These are phyloP conservation scores for Pyrenula massariospora DNA, from an alignment of 495 filamentous ascomycete genomes.

Conservation along the genomic window DNA sequence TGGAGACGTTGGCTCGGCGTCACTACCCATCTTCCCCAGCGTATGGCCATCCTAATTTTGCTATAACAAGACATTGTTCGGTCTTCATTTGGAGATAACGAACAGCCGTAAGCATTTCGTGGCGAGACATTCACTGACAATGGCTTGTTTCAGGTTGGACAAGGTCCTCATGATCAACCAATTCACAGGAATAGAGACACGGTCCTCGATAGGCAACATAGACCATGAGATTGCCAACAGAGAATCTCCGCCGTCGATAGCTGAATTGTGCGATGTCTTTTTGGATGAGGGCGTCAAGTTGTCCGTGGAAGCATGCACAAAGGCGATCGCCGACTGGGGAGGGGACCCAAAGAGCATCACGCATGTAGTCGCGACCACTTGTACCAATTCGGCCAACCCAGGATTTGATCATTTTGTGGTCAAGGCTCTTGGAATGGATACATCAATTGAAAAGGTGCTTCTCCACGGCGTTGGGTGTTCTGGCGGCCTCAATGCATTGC, in stretches of 20 bases:
- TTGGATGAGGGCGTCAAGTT: constrained; percentile 46
- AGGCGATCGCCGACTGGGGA: constrained; percentile 45
- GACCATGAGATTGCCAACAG: constrained; percentile 46
- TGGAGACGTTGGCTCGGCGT: constrained; percentile 13
- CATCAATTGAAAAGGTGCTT: constrained; percentile 42
- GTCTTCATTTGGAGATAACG: too few species aligned
- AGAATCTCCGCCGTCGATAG: constrained; percentile 38
- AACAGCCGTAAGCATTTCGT: neutral
- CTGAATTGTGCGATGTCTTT: constrained; percentile 40
- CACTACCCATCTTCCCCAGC: constrained; percentile 15
- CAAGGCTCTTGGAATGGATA: constrained; percentile 36
- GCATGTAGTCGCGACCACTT: constrained; percentile 54
- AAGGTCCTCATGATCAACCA: constrained; percentile 51
- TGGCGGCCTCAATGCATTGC: constrained; percentile 51
- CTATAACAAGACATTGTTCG: neutral
- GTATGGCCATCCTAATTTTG: constrained; percentile 5
- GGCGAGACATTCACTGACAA: neutral
- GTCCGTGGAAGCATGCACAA: constrained; percentile 41
- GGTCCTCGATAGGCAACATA: constrained; percentile 44
- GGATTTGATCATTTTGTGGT: constrained; percentile 55
- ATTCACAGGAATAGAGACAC: constrained; percentile 50
- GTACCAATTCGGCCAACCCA: constrained; percentile 56
- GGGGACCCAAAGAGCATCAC: constrained; percentile 40
- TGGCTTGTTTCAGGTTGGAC: constrained; percentile 14
- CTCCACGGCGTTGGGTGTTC: constrained; percentile 53